Evolutionary conservation across 1,139 yeast genomes (phyloP), one percentile per base, ranked within the genome.

Genomic region (Pichia sp.): DNA sequence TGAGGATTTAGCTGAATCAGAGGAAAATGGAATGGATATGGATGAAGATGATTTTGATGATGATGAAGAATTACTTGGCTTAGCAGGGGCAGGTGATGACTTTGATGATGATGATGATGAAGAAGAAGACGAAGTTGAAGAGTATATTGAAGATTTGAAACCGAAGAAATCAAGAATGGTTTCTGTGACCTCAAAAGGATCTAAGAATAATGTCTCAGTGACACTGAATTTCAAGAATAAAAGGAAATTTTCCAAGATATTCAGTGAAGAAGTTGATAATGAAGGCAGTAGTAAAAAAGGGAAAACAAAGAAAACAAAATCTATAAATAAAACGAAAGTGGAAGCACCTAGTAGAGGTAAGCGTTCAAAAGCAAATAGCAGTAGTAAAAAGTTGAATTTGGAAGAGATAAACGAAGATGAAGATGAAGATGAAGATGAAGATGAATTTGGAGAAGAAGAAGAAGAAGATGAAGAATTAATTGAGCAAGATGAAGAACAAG

Each of bases 1-100:
- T 3, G 67, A 57, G 2, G 67, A 59, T 2, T 68, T 57, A 2
- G 68, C 58, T 0, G 68, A 61, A 1, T 69, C 64, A 2, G 69
- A 62, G 0, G 72, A 67, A 0, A 68, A 59, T 2, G 67, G 62
- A 2, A 64, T 55, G 34, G 61, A 60, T 38, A 60, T 46, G n/a
- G 69, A 62, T 2, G 56, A 52, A 6, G 61, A 59, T 26, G 52
- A 46, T 29, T 49, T 38, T 27, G 44, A 50, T 26, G 52, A 50
- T 11, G 52, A 45, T 5, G 44, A 33, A 8, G 40, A 33, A 11
- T 32, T 38, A 16, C 36, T 38, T 2, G n/a, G 45, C 4, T 29
- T 52, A 33, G 54, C 50, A 5, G 52, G 28, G 26, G 43, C 39
- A 3, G 43, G 37, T 10, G 45, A 33, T n/a, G 45, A 53, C 36